Base-by-base conservation (phyloP, 805 yeast species). In the Lipomyces chichibuensis region DNA sequence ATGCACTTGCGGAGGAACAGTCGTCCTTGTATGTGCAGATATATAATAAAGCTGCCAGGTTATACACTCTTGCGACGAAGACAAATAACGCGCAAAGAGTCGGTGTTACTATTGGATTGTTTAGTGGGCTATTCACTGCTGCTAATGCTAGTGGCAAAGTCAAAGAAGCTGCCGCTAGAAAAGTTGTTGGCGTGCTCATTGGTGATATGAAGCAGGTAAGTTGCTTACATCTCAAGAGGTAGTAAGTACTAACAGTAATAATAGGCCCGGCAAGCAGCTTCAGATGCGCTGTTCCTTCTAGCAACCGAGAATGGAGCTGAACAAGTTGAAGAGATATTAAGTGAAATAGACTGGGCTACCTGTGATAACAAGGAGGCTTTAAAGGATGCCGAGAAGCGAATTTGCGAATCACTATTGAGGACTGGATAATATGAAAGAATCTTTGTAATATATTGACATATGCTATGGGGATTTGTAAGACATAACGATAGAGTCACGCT, bases 211-310 rank as follows among this genome's bases (percentile, higher is more conserved):
- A 29, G 25, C 33, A 23, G 57, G 70, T 67, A 37, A 0, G 65
- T 60, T 14, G 37, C 11, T n/a, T 11, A 52, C 4, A 1, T 23
- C 20, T 29, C 29, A 25, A 3, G 17, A 52, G 33, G 33, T 6
- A 25, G 25, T 13, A 52, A 23, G 27, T 23, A n/a, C 33, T 64
- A 14, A 37, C 14, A 14, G n/a, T 6, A 7, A 20, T n/a, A 9
- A 14, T 64, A 66, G 67, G 55, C 51, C 2, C 67, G 70, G 14
- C 69, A 62, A 52, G 27, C n/a, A 3, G 69, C 66, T 4, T 63
- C 69, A 13, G 71, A 64, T 33, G 55, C 65, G 20, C 37, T 64
- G 27, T 64, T 46, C 43, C 60, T 61, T n/a, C 27, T 64, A 11
- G 59, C 63, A n/a, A 25, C 32, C n/a, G 37, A 60, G 29, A 23